A percentile compares a stretch with the other conserved stretches of the same genome.
Evolutionary conservation across 2,329 filamentous ascomycete species (phyloP).

Genomic region (Colletotrichum endophyticum): DNA sequence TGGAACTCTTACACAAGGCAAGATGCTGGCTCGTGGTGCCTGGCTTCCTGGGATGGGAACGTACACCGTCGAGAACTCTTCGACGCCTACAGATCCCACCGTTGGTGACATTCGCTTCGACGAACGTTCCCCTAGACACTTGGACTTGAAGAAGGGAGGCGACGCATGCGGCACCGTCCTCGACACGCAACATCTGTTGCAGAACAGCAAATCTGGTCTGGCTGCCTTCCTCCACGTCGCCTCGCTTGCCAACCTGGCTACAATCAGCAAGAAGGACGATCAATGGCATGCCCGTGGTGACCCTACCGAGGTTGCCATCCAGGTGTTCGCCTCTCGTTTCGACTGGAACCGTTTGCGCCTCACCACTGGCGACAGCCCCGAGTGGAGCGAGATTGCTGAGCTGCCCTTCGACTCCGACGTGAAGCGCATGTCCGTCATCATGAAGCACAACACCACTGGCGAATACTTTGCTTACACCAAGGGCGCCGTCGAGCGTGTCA

Average conservation of each 20-base stretch:
- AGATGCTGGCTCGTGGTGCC: slow-evolving; percentile 15
- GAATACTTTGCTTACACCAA: slow-evolving; percentile 54
- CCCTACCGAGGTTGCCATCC: slow-evolving; percentile 70
- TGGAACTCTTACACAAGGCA: slow-evolving; percentile 18
- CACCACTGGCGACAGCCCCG: slow-evolving; percentile 38
- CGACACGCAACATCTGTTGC: slow-evolving; percentile 22
- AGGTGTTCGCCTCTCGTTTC: slow-evolving; percentile 69
- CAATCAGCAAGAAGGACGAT: slow-evolving; percentile 50
- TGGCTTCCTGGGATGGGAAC: slow-evolving; percentile 23
- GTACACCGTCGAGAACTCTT: slow-evolving; percentile 32
- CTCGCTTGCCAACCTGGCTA: slow-evolving; percentile 63
- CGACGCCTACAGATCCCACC: slow-evolving; percentile 54
- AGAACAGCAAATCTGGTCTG: slow-evolving; percentile 35
- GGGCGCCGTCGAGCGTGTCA: slow-evolving; percentile 71
- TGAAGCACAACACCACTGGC: slow-evolving; percentile 26
- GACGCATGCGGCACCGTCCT: slow-evolving; percentile 9
- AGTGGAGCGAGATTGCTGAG: slow-evolving; percentile 61
- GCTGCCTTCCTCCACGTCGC: slow-evolving; percentile 59
- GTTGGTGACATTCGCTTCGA: slow-evolving; percentile 43
- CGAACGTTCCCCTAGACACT: neutral
- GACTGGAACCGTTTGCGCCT: slow-evolving; percentile 56
- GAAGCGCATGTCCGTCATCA: slow-evolving; percentile 20
- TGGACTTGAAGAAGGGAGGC: slow-evolving; percentile 11
- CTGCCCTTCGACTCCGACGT: slow-evolving; percentile 21
- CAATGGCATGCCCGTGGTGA: slow-evolving; percentile 63